Conservation (phyloP, 139 green algal genomes). For the Parachlorella kessleri region DNA sequence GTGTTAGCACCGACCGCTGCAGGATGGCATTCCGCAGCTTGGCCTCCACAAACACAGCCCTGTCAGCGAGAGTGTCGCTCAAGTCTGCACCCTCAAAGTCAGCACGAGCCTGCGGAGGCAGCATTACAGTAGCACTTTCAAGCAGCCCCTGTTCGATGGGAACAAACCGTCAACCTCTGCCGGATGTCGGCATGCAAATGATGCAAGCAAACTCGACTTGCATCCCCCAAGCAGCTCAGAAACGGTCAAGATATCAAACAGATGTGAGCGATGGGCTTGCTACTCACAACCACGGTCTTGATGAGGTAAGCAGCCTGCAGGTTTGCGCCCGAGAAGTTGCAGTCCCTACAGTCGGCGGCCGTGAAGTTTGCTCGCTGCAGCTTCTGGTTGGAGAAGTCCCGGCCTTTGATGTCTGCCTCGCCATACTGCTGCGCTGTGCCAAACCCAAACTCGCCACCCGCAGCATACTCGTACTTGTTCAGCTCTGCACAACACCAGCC, state of each 20-base stretch:
- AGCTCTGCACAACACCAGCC: slow-evolving; percentile 8
- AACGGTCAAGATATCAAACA: no score
- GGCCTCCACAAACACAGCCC: slow-evolving; percentile 78
- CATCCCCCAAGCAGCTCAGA: no score
- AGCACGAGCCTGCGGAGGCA: slow-evolving; percentile 16
- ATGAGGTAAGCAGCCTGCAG: slow-evolving; percentile 77
- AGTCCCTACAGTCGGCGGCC: slow-evolving; percentile 64
- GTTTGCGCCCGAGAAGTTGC: slow-evolving; percentile 32
- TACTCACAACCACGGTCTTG: slow-evolving; percentile 50
- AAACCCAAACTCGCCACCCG: slow-evolving; percentile 75
- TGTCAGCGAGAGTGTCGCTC: slow-evolving; percentile 90
- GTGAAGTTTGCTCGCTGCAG: slow-evolving; percentile 91
- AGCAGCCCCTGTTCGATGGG: no score
- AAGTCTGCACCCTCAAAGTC: slow-evolving; percentile 82
- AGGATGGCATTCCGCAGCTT: slow-evolving; percentile 1
- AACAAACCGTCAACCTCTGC: no score
- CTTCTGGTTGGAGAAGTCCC: slow-evolving; percentile 50
- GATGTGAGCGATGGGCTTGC: no score
- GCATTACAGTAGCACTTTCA: no score
- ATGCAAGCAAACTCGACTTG: no score
- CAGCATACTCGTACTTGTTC: slow-evolving; percentile 28
- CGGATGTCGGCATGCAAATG: no score
- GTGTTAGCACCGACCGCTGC: slow-evolving; percentile 84
- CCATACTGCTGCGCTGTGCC: slow-evolving; percentile 79
- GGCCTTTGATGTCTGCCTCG: slow-evolving; percentile 62